Conservation (phyloP, 83 land plant genomes). For the Picea mariana region DNA sequence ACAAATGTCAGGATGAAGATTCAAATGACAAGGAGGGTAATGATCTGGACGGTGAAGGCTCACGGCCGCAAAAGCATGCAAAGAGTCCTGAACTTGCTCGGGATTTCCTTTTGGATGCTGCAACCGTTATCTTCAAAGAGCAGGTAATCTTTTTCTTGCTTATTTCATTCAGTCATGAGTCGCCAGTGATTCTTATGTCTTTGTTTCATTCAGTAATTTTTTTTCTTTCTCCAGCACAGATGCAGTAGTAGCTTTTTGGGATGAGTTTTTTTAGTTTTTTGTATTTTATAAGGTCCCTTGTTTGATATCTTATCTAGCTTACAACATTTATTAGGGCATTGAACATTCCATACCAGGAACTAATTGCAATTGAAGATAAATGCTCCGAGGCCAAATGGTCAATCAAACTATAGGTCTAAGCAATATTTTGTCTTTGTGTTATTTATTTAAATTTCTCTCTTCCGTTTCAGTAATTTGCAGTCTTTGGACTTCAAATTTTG, state of each 20-base stretch:
- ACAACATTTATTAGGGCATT: no score
- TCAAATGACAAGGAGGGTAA: slow-evolving; percentile 89
- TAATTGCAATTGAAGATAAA: no score
- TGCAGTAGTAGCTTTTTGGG: background rate
- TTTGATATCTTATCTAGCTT: no score
- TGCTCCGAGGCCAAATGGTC: no score
- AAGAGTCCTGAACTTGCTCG: slow-evolving; percentile 99
- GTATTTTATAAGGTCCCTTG: no score
- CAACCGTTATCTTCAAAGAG: slow-evolving; percentile 97
- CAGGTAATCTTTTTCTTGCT: slow-evolving; percentile 49
- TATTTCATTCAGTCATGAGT: background rate
- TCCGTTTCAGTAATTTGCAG: no score
- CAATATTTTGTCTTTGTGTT: no score
- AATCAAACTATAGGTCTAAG: no score
- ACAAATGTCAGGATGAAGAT: slow-evolving; percentile 82
- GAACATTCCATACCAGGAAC: no score
- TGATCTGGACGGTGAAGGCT: slow-evolving; percentile 90
- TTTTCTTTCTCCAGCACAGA: background rate
- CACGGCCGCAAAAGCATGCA: slow-evolving; percentile 98
- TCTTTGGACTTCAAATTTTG: no score
- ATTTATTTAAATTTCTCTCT: no score
- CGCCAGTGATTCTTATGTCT: background rate
- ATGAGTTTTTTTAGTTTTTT: no score
- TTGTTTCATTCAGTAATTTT: background rate
- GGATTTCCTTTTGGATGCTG: slow-evolving; percentile 96